phyloP scores from a whole-genome alignment of 2,329 filamentous ascomycete genomes.

The Xylaria sp. region DNA sequence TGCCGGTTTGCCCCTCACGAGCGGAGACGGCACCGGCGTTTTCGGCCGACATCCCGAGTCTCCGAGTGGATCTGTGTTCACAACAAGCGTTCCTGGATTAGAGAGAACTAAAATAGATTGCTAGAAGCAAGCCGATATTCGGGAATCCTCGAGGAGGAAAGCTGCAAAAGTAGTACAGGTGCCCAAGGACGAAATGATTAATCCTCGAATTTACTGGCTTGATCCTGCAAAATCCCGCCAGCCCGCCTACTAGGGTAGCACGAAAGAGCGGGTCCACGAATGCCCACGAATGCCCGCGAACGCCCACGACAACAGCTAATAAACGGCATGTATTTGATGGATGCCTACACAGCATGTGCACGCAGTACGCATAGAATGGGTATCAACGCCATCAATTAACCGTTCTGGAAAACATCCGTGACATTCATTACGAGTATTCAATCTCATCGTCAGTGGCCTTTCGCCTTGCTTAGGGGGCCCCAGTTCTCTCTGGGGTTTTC shows the following conservation, averaged over 20 bases:
- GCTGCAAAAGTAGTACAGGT: neutral
- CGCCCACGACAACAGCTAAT: too few species aligned
- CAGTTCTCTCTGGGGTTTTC: slow-evolving; percentile 89
- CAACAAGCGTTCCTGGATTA: neutral
- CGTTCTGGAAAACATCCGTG: slow-evolving; percentile 7
- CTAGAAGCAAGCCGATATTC: neutral
- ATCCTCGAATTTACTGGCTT: neutral
- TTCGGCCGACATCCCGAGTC: slow-evolving; percentile 12
- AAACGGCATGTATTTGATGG: too few species aligned
- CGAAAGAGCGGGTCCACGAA: slow-evolving; percentile 8
- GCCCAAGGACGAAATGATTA: neutral
- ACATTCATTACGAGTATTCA: slow-evolving; percentile 12
- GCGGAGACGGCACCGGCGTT: slow-evolving; percentile 5
- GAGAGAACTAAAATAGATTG: neutral
- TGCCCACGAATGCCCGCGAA: too few species aligned
- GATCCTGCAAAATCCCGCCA: neutral
- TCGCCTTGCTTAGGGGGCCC: slow-evolving; percentile 76
- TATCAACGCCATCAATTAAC: slow-evolving; percentile 35
- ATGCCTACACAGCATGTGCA: neutral
- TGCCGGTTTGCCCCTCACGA: slow-evolving; percentile 2
- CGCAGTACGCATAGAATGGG: slow-evolving; percentile 2
- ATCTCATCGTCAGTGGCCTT: slow-evolving; percentile 57
- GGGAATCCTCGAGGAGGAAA: neutral
- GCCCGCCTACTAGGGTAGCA: too few species aligned
- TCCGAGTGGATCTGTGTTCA: neutral